Evolutionary conservation across 768 basidiomycete species (phyloP).

Genomic region (Lanmaoa pseudosensibilis): DNA sequence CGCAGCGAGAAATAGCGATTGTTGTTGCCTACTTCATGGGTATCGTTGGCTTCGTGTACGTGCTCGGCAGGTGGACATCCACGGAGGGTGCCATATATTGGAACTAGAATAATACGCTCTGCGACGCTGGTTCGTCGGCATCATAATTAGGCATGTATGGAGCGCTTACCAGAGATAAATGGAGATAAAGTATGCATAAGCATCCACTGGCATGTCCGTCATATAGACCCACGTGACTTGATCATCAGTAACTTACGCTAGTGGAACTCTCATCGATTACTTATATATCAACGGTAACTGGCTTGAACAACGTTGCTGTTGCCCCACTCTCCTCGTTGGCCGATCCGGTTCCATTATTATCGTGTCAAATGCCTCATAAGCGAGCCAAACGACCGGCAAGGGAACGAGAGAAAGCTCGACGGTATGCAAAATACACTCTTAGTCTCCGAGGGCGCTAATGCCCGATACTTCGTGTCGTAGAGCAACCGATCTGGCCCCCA

Average conservation of each 20-base stretch:
- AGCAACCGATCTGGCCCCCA: slow-evolving; percentile 51
- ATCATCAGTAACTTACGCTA: background rate
- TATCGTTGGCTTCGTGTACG: slow-evolving; percentile 53
- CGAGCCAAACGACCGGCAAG: slow-evolving; percentile 53
- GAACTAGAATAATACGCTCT: slow-evolving; percentile 19
- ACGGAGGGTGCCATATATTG: slow-evolving; percentile 44
- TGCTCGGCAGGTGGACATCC: slow-evolving; percentile 53
- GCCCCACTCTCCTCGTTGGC: background rate
- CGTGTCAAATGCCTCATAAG: slow-evolving; percentile 62
- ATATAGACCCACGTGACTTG: slow-evolving; percentile 20
- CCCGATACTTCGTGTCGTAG: slow-evolving; percentile 33
- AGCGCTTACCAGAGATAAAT: background rate
- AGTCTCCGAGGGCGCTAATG: background rate
- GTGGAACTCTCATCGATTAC: background rate
- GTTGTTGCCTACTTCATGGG: slow-evolving; percentile 56
- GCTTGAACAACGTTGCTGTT: slow-evolving; percentile 16
- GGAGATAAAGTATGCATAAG: slow-evolving; percentile 5
- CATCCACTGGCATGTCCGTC: background rate
- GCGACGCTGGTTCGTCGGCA: slow-evolving; percentile 14
- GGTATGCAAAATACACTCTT: slow-evolving; percentile 35
- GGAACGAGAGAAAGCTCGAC: slow-evolving; percentile 42
- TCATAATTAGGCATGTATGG: background rate
- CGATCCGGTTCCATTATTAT: slow-evolving; percentile 19
- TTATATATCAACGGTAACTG: background rate
- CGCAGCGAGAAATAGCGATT: slow-evolving; percentile 45